Evolutionary conservation across 2,329 filamentous ascomycete species (phyloP), one percentile per base, ranked within the genome.

Genomic region (Knufia petricola): DNA sequence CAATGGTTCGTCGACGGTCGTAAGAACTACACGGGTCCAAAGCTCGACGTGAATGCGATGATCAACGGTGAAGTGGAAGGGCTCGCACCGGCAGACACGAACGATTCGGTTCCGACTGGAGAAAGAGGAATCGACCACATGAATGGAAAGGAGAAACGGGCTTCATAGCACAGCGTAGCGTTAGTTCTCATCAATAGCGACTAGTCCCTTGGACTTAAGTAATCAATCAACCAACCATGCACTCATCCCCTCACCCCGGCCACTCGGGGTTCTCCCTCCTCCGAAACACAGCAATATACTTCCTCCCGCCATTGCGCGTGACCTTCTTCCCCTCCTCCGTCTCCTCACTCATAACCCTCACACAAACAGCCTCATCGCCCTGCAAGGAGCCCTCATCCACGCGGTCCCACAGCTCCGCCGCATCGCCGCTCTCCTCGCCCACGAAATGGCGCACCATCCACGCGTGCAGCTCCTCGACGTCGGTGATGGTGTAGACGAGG

Each of bases 271-370:
- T 84, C 61, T 85, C 81, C 53, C 83, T 68, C 54, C 92, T 80
- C 61, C 84, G 77, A 65, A 92, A 98, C 43, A 94, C 78, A 34
- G 88, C 90, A 41, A 96, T 84, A 68, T 85, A 94, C 69, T 96
- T 98, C 62, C 81, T 78, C 0, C 92, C 92, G 36, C 85, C 80
- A 68, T 96, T 95, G 63, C 92, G 79, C 59, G 82, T 79, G 12
- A 98, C 92, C 71, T 98, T 98, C 73, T 95, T 95, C 28, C 89
- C 87, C 70, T 98, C 94, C 66, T 98, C 92, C 2, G 94, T 98
- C 69, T 92, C 88, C 30, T 75, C 69, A 53, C 74, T 74, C 79
- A 83, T 83, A 57, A 75, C 71, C 60, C 69, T 72, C 56, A 83
- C 79, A 59, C 81, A 84, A 9, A 67, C 72, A n/a, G n/a, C n/a